Base-by-base conservation (phyloP, 2,329 filamentous ascomycete genomes). In the Exophiala sideris region DNA sequence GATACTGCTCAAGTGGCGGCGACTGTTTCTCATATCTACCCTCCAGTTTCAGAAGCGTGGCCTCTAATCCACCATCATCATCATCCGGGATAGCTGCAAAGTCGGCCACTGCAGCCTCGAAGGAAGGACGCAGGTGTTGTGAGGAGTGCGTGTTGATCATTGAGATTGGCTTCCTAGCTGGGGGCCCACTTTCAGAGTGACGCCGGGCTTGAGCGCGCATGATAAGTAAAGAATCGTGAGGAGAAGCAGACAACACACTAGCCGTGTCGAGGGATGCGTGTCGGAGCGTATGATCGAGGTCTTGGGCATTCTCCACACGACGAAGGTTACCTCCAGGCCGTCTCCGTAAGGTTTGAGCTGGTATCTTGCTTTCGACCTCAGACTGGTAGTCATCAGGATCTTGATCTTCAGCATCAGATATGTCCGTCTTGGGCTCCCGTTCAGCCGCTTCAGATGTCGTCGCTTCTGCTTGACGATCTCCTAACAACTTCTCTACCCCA, bases 1-100 rank as follows among this genome's bases (percentile, higher is more conserved):
- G 56, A 33, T 58, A 51, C 35, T 60, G 59, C n/a, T 58, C 53
- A 14, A 62, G 49, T 3, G 59, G 59, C 38, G 66, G 62, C 62
- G 65, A 66, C 5, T 69, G 82, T 62, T 79, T 84, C 66, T 86
- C 80, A 63, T 86, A 94, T 62, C 84, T 92, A 8, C 94, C 94
- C 73, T 99, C 94, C 0, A 99, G 79, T 66, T 97, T 99, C 63
- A 91, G 73, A 47, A 99, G 71, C 0, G 94, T 89, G n/a, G 91
- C 91, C 67, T 97, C 94, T 21, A 97, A 85, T 10, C 92, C 92
- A 5, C 90, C 90, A 66, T 95, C 89, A 42, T 87, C 86, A 57
- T 95, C 89, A 66, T 96, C 91, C 0, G 92, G 90, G 21, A 97
- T 89, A 51, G 88, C 85, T 2, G 91, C 89, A 50, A 99, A 82